phyloP scores from a whole-genome alignment of 73 alveolate genomes.

The Uronychia setigera region DNA sequence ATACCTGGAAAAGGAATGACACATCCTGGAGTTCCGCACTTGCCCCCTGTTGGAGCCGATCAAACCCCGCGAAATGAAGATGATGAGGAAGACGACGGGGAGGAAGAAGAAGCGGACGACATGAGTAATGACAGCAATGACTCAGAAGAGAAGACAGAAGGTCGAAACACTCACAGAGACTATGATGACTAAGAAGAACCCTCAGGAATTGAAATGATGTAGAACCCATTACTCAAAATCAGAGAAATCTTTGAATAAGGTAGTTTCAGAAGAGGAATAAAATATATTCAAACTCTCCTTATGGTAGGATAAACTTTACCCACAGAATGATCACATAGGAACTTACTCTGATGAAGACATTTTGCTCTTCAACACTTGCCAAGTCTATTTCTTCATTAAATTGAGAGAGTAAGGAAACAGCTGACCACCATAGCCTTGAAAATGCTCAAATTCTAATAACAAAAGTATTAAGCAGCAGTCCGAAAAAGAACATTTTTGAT shows the following conservation, averaged over 20 bases:
- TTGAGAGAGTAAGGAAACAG: not conserved
- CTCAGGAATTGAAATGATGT: not conserved
- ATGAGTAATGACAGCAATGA: not conserved
- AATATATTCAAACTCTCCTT: not conserved
- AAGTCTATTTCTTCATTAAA: not conserved
- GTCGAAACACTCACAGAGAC: not conserved
- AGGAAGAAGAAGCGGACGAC: not conserved
- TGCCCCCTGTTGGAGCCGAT: too few relatives aligned
- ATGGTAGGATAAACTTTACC: not conserved
- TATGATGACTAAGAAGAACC: not conserved
- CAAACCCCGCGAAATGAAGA: not conserved
- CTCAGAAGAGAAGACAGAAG: not conserved
- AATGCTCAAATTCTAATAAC: not conserved
- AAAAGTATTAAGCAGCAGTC: not conserved
- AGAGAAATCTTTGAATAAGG: not conserved
- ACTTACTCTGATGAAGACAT: not conserved
- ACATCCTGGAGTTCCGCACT: too few relatives aligned
- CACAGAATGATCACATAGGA: not conserved
- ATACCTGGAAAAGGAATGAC: too few relatives aligned
- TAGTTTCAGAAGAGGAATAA: not conserved
- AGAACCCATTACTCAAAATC: not conserved
- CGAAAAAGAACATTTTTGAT: not conserved
- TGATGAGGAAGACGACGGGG: not conserved
- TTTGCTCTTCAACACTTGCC: not conserved
- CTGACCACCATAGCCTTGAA: not conserved